These are phyloP conservation scores for Crithidia mellificae DNA, from an alignment of 208 protist species.

Conservation along the genomic window DNA sequence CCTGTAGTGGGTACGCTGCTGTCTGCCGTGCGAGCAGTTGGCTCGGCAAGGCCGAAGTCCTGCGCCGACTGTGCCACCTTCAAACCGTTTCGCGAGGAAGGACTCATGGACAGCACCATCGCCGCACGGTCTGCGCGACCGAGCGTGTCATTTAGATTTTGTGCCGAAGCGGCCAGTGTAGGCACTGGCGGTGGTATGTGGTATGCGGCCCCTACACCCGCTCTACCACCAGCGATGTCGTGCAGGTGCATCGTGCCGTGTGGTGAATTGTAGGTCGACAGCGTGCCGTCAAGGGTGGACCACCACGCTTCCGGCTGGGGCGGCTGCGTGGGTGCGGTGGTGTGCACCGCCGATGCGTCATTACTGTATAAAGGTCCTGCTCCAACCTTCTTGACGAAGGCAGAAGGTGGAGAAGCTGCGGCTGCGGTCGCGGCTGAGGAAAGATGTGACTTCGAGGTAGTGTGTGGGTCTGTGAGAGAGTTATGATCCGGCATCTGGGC, in stretches of 20 bases:
- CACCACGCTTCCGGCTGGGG: conserved; percentile 26
- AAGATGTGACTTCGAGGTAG: too few species aligned
- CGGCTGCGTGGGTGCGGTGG: not conserved
- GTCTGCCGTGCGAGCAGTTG: not conserved
- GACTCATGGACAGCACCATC: conserved; percentile 38
- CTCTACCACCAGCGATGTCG: not conserved
- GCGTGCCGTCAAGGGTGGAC: conserved; percentile 33
- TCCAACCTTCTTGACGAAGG: not conserved
- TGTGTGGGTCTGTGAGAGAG: too few species aligned
- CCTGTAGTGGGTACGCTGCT: not conserved
- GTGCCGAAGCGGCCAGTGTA: not conserved
- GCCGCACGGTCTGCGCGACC: conserved; percentile 46
- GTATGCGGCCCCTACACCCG: not conserved
- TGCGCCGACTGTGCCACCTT: too few species aligned
- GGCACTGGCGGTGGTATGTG: not conserved
- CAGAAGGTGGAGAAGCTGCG: not conserved
- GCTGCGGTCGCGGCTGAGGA: not conserved
- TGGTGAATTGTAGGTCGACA: conserved; percentile 16
- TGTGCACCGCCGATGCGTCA: too few species aligned
- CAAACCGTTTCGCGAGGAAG: too few species aligned
- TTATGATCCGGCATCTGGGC: conserved; percentile 4
- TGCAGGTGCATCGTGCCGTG: not conserved
- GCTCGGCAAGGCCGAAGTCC: too few species aligned
- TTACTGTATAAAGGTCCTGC: too few species aligned
- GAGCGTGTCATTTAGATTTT: conserved; percentile 52